Conservation (phyloP, 2,329 filamentous ascomycete species). For the Tolypocladium paradoxum region DNA sequence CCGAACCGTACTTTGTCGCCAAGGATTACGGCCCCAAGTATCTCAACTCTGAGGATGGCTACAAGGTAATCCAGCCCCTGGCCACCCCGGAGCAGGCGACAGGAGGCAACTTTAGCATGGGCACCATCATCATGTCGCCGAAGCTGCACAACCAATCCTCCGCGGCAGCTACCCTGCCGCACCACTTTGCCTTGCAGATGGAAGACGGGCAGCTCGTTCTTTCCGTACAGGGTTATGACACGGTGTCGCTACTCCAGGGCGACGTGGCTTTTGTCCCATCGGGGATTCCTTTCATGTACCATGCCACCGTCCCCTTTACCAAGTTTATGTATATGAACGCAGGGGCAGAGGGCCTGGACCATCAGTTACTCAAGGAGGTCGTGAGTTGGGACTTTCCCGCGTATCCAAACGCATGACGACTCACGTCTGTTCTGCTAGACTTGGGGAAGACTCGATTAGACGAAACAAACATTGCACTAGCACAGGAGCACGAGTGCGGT, state of each 20-base stretch:
- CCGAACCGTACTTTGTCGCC: conserved; percentile 10
- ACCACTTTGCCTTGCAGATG: conserved; percentile 14
- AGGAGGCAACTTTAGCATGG: conserved; percentile 10
- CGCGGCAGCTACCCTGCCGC: conserved; percentile 2
- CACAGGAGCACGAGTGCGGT: no score
- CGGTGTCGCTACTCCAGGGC: conserved; percentile 11
- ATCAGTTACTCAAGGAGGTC: conserved; percentile 10
- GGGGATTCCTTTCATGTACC: conserved; percentile 10
- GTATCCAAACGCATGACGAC: conserved; percentile 5
- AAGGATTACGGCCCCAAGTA: conserved; percentile 12
- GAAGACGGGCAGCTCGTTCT: conserved; percentile 14
- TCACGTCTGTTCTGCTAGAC: no score
- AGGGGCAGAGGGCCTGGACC: conserved; percentile 12
- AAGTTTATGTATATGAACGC: conserved; percentile 16
- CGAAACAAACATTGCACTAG: no score
- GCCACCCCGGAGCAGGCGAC: conserved; percentile 6
- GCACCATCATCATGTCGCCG: conserved; percentile 10
- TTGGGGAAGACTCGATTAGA: no score
- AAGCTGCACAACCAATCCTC: conserved; percentile 6
- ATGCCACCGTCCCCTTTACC: conserved; percentile 12
- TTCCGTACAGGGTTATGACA: conserved; percentile 11
- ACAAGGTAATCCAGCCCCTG: conserved; percentile 12
- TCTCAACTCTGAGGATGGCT: conserved; percentile 9
- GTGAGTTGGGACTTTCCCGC: conserved; percentile 10
- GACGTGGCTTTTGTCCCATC: conserved; percentile 16